Conservation (phyloP, 306 rosid species). For the Acacia confusa region DNA sequence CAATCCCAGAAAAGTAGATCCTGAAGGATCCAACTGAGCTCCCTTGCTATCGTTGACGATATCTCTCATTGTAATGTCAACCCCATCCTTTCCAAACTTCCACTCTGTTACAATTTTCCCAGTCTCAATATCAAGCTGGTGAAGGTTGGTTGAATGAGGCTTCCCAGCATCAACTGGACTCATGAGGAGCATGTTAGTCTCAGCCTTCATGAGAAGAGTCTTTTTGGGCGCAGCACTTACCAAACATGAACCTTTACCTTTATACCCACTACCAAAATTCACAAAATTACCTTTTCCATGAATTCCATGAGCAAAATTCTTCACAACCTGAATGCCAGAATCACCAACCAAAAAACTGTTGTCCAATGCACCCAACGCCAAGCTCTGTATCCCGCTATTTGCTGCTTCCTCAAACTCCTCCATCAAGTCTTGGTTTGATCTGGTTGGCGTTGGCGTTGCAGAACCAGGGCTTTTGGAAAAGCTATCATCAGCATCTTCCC, state of each 20-base stretch:
- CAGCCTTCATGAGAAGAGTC: slow-evolving; percentile 91
- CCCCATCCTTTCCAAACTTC: slow-evolving; percentile 89
- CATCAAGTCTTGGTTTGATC: slow-evolving; percentile 60
- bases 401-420: slow-evolving; percentile 95
- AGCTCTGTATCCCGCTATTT: slow-evolving; percentile 83
- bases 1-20: slow-evolving; percentile 88
- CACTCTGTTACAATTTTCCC: slow-evolving; percentile 93
- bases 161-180: slow-evolving; percentile 75
- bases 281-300: slow-evolving; percentile 95
- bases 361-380: slow-evolving; percentile 93
- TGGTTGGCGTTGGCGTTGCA: slow-evolving; percentile 57
- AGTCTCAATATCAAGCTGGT: slow-evolving; percentile 90
- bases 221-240: slow-evolving; percentile 69
- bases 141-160: slow-evolving; percentile 78
- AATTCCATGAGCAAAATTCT: slow-evolving; percentile 80
- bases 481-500: slow-evolving; percentile 87
- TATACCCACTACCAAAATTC: slow-evolving; percentile 56
- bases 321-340: slow-evolving; percentile 88
- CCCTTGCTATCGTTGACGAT: slow-evolving; percentile 88
- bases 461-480: slow-evolving; percentile 64
- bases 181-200: slow-evolving; percentile 96
- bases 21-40: slow-evolving; percentile 92
- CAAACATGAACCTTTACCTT: slow-evolving; percentile 32
- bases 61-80: slow-evolving; percentile 93
- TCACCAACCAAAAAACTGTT: slow-evolving; percentile 90